Evolutionary conservation across 2,329 filamentous ascomycete species (phyloP).

Genomic region (Cercospora sp.): DNA sequence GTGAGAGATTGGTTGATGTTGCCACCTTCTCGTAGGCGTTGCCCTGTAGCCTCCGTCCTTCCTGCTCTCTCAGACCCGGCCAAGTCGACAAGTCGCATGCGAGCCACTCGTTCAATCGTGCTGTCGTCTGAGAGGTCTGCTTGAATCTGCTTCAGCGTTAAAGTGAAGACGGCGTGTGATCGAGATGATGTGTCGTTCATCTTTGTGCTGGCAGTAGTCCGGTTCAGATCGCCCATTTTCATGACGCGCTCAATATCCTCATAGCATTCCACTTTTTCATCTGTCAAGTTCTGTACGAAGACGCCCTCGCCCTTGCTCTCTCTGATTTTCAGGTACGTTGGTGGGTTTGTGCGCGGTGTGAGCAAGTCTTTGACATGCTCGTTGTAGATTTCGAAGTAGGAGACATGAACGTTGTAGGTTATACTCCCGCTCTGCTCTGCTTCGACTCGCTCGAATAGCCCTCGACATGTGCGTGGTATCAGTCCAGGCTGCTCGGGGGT

Average conservation of each 20-base stretch:
- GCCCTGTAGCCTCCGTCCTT: constrained; percentile 89
- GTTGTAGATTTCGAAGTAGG: constrained; percentile 99
- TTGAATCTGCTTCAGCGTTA: constrained; percentile 96
- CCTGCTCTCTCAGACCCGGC: constrained; percentile 95
- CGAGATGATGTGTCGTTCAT: constrained; percentile 99
- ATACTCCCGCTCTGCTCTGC: constrained; percentile 83
- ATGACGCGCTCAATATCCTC: constrained; percentile 86
- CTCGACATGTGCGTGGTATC: constrained; percentile 92
- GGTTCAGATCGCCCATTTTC: constrained; percentile 82
- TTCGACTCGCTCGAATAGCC: constrained; percentile 91
- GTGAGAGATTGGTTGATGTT: constrained; percentile 99
- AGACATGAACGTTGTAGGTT: constrained; percentile 95
- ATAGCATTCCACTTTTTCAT: constrained; percentile 85
- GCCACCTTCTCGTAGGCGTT: constrained; percentile 85
- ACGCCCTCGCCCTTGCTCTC: constrained; percentile 93
- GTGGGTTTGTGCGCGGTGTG: constrained; percentile 73
- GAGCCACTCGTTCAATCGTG: constrained; percentile 89
- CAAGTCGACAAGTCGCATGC: constrained; percentile 91
- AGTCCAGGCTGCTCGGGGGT: constrained; percentile 79
- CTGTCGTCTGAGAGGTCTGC: constrained; percentile 97
- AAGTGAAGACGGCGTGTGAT: constrained; percentile 96
- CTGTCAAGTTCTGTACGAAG: constrained; percentile 94
- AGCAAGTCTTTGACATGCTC: constrained; percentile 95
- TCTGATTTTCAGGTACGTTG: constrained; percentile 94
- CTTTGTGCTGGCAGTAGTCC: constrained; percentile 90